Conservation (phyloP, 306 rosid genomes). For the Neltuma alba region DNA sequence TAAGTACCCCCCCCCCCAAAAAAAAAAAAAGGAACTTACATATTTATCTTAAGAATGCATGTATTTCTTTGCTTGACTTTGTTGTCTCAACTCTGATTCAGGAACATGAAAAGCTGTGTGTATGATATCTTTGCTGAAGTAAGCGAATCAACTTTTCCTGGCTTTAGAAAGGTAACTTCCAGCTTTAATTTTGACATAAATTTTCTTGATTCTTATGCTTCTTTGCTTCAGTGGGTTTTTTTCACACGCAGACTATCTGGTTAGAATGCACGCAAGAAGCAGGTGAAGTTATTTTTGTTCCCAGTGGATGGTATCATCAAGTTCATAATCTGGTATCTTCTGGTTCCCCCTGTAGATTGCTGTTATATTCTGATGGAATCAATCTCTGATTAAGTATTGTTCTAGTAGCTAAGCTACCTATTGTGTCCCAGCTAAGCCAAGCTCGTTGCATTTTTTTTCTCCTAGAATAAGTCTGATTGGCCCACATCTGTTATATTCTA, state of each 20-base stretch:
- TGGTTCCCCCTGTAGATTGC: conserved; percentile 23
- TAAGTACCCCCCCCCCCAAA: neutral
- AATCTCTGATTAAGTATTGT: neutral
- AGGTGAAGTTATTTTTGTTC: conserved; percentile 92
- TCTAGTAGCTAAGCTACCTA: neutral
- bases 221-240: conserved; percentile 37
- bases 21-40: neutral
- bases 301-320: conserved; percentile 98
- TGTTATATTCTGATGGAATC: neutral
- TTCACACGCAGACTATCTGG: conserved; percentile 71
- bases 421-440: neutral
- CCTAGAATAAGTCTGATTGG: neutral
- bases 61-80: neutral
- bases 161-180: conserved; percentile 65
- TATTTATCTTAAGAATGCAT: neutral
- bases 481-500: neutral
- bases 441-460: neutral
- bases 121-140: conserved; percentile 81
- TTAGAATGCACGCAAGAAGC: conserved; percentile 86
- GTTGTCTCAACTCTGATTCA: conserved; percentile 40
- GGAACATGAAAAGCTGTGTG: conserved; percentile 72
- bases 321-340: conserved; percentile 83
- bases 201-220: conserved; percentile 16
- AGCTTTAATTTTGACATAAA: conserved; percentile 34
- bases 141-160: conserved; percentile 69